Evolutionary conservation across 2,329 filamentous ascomycete species (phyloP), one percentile per base, ranked within the genome.

Genomic region (Ilyonectria robusta): DNA sequence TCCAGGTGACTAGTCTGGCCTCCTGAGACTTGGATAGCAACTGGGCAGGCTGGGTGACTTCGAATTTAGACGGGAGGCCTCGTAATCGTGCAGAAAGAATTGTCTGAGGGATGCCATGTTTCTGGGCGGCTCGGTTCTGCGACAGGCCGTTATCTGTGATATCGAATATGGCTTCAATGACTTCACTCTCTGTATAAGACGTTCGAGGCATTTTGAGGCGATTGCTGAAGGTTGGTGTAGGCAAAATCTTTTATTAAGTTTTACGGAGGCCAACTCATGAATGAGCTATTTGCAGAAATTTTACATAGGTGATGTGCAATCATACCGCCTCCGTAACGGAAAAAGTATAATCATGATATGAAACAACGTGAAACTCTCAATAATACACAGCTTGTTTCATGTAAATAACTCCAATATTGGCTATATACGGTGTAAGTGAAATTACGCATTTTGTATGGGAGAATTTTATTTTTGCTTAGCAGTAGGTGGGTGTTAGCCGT

Each of bases 131-230:
- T 47, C 50, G 31, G 21, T 17, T 63, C 23, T 26, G 23, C 4
- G 4, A 26, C 23, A 26, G 4, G 23, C 23, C 4, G 23, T 26
- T 26, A 26, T 26, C 23, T 26, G 23, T 26, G 23, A 26, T 26
- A 26, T 26, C 23, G 3, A 26, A 26, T 26, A 26, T 26, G 4
- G 23, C 23, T 26, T 26, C 4, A 26, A 26, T 26, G 23, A 26
- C 23, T 26, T 26, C 4, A 26, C 23, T 26, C 23, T 26, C 23
- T 26, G 23, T 26, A 26, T 26, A 26, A 26, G 23, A 26, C 23
- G 62, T 26, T 42, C 6, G 6, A 56, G 59, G 37, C 59, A 63
- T 63, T 67, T 62, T 55, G n/a, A 46, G 42, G 42, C n/a, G n/a
- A 21, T 46, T 46, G 2, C n/a, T 17, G n/a, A 46, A 19, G 42